phyloP scores from a whole-genome alignment of 2,329 filamentous ascomycete genomes.

The Penicillium sp. region DNA sequence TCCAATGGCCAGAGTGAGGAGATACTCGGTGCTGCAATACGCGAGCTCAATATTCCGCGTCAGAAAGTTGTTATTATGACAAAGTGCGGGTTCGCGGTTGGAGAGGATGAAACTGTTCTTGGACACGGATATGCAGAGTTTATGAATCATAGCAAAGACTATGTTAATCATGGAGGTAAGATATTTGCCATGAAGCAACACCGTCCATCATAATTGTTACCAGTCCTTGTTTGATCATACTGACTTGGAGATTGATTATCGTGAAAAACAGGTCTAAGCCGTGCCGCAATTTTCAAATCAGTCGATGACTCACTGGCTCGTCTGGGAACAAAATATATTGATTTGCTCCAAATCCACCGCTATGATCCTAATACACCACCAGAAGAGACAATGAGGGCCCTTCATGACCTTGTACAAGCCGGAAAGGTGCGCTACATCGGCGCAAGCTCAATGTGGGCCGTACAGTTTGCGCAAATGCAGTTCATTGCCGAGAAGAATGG shows the following conservation, averaged over 20 bases:
- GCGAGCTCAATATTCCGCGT: conserved; percentile 54
- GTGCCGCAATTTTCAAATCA: conserved; percentile 47
- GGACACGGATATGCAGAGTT: conserved; percentile 33
- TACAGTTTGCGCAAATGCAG: conserved; percentile 48
- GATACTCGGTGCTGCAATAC: conserved; percentile 61
- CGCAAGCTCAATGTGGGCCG: conserved; percentile 31
- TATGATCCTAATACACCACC: conserved; percentile 3
- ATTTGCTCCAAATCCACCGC: conserved; percentile 22
- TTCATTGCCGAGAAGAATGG: conserved; percentile 53
- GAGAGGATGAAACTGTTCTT: conserved; percentile 20
- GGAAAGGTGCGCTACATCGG: conserved; percentile 35
- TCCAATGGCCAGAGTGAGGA: conserved; percentile 57
- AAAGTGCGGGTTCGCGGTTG: conserved; percentile 47
- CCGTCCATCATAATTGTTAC: neutral
- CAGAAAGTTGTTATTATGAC: conserved; percentile 55
- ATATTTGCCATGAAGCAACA: too few relatives aligned
- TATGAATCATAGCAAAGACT: conserved; percentile 45
- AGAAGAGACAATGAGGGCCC: conserved; percentile 21
- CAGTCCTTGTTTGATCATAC: neutral
- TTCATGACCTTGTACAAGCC: conserved; percentile 38
- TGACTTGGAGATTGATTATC: neutral
- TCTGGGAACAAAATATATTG: conserved; percentile 45
- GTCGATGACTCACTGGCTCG: conserved; percentile 44
- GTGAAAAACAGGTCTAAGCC: conserved; percentile 41
- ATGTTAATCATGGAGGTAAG: conserved; percentile 38